A percentile compares a stretch with the other conserved stretches of the same genome.
These are phyloP conservation scores for Vitis hybrid DNA, from an alignment of 177 flowering plant species.

Conservation along the genomic window DNA sequence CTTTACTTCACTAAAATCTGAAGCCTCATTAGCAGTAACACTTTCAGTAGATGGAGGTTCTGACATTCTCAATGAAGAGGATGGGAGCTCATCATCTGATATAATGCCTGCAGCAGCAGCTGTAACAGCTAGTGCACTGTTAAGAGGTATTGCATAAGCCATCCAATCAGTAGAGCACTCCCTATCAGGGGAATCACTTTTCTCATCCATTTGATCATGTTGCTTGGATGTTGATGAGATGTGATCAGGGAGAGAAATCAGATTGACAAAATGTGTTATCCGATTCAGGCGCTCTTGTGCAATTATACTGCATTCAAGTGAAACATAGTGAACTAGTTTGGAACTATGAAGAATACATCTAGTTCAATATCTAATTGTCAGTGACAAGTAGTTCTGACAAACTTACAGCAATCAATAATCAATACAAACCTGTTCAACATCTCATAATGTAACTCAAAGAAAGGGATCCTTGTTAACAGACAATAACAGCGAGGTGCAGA, in stretches of 20 bases:
- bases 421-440: slow-evolving; percentile 80
- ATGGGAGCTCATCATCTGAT: slow-evolving; percentile 55
- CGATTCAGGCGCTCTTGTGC: slow-evolving; percentile 92
- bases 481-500: slow-evolving; percentile 98
- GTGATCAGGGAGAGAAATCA: slow-evolving; percentile 49
- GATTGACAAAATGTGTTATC: slow-evolving; percentile 76
- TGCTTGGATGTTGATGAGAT: slow-evolving; percentile 38
- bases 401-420: not conserved
- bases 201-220: slow-evolving; percentile 39
- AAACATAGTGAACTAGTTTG: slow-evolving; percentile 15
- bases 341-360: not conserved
- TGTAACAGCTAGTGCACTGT: slow-evolving; percentile 61
- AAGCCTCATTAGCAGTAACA: slow-evolving; percentile 52
- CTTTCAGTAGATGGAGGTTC: slow-evolving; percentile 65
- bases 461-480: slow-evolving; percentile 84
- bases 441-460: slow-evolving; percentile 91
- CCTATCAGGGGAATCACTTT: slow-evolving; percentile 26
- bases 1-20: slow-evolving; percentile 50
- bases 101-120: slow-evolving; percentile 88
- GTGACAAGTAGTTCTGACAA: not conserved
- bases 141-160: slow-evolving; percentile 81
- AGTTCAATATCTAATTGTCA: not conserved
- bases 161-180: slow-evolving; percentile 55
- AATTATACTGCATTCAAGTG: slow-evolving; percentile 67
- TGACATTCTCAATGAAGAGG: slow-evolving; percentile 36